Evolutionary conservation across 495 filamentous ascomycete species (phyloP).

Genomic region (Daldinia concentrica): DNA sequence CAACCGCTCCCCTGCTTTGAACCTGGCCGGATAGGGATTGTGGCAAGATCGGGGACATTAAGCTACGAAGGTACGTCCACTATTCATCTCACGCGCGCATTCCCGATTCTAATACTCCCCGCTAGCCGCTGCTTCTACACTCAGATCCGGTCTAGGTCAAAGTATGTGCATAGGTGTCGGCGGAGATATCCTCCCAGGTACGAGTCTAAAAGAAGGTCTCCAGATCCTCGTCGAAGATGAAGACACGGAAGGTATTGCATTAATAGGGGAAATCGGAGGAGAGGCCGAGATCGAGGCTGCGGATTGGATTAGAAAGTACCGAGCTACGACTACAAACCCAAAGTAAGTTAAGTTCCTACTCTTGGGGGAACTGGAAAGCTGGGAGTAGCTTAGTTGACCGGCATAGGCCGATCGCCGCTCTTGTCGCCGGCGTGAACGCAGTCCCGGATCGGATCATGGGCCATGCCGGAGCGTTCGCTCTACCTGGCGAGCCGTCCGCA

Average conservation of each 20-base stretch:
- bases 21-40: conserved; percentile 80
- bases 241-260: conserved; percentile 81
- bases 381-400: background rate
- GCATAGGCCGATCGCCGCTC: conserved; percentile 77
- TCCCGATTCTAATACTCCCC: background rate
- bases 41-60: conserved; percentile 88
- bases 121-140: conserved; percentile 79
- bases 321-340: conserved; percentile 63
- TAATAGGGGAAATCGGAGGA: conserved; percentile 91
- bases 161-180: conserved; percentile 89
- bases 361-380: background rate
- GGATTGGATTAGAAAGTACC: conserved; percentile 78
- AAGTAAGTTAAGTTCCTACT: conserved; percentile 64
- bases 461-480: conserved; percentile 82
- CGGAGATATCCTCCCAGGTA: conserved; percentile 85
- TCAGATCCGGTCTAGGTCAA: conserved; percentile 83
- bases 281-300: conserved; percentile 82
- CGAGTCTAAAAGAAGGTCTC: conserved; percentile 80
- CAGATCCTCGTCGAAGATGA: conserved; percentile 76
- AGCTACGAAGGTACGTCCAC: conserved; percentile 70
- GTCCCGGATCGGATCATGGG: conserved; percentile 81
- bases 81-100: background rate
- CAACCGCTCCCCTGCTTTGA: conserved; percentile 81
- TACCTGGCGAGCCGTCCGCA: conserved; percentile 72
- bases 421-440: conserved; percentile 76